Evolutionary conservation across 345 rosid species (phyloP).

Genomic region (Hibiscus syriacus): DNA sequence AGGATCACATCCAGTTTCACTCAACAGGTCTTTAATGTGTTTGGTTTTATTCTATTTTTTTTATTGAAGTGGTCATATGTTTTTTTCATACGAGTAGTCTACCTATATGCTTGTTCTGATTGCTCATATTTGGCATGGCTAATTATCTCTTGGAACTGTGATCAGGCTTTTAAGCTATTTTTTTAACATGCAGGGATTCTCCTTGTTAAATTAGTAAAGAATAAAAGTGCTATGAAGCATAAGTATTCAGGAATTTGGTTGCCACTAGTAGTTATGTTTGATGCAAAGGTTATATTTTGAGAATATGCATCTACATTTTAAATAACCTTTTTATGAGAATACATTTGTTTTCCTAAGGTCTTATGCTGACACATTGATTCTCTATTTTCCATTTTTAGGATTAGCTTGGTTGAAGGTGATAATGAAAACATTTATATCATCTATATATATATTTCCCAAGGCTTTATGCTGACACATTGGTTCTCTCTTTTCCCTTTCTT

Average conservation of each 20-base stretch:
- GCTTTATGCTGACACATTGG: background rate
- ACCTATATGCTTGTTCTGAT: slow-evolving; percentile 4
- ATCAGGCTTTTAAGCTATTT: background rate
- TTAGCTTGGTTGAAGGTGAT: background rate
- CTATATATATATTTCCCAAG: too few relatives aligned
- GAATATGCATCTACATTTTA: too few relatives aligned
- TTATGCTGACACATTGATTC: background rate
- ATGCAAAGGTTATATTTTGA: background rate
- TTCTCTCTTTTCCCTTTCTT: background rate
- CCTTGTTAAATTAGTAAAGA: background rate
- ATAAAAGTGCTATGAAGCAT: background rate
- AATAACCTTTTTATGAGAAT: too few relatives aligned
- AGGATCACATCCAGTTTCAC: slow-evolving; percentile 85
- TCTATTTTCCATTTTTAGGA: background rate
- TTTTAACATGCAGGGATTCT: background rate
- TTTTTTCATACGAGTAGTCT: background rate
- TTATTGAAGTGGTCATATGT: background rate
- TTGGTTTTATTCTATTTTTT: slow-evolving; percentile 4
- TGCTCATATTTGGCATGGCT: background rate
- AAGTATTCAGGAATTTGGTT: background rate
- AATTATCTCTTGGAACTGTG: background rate
- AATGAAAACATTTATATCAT: background rate
- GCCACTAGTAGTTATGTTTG: background rate
- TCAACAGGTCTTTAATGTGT: slow-evolving; percentile 43
- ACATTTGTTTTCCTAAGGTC: background rate